Percentiles rank a stretch among this genome's conserved stretches.
Evolutionary conservation across 768 basidiomycete genomes (phyloP).

Genomic region (Lactifluus hygrophoroides): DNA sequence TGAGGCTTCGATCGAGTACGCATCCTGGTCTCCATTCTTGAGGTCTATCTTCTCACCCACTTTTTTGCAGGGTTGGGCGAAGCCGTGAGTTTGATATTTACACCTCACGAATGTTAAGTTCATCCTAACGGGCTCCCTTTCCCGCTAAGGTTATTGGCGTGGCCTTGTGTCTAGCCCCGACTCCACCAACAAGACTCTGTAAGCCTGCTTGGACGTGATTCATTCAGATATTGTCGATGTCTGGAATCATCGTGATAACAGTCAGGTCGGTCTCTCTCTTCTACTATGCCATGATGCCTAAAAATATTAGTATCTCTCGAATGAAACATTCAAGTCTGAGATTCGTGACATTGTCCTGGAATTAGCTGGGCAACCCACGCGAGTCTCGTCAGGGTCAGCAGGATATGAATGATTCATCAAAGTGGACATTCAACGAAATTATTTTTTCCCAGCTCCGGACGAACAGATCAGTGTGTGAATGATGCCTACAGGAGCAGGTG

Average conservation of each 20-base stretch:
- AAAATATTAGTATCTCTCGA: background rate
- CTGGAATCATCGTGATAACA: slow-evolving; percentile 5
- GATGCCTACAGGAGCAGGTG: background rate
- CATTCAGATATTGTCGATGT: background rate
- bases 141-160: slow-evolving; percentile 5
- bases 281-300: background rate
- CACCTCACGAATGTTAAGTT: background rate
- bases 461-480: background rate
- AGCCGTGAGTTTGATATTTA: background rate
- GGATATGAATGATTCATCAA: background rate
- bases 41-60: background rate
- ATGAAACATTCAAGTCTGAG: background rate
- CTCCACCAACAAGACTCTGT: background rate
- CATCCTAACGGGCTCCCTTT: background rate
- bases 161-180: background rate
- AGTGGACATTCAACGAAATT: background rate
- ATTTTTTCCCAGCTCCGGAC: background rate
- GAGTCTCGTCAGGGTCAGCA: background rate
- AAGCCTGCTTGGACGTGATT: background rate
- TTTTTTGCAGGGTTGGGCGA: background rate
- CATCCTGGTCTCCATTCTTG: background rate
- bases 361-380: background rate
- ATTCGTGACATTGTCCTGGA: slow-evolving; percentile 1
- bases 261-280: background rate
- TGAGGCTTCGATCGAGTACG: background rate